phyloP scores from a whole-genome alignment of 2,329 filamentous ascomycete species.

The Fusarium poae region DNA sequence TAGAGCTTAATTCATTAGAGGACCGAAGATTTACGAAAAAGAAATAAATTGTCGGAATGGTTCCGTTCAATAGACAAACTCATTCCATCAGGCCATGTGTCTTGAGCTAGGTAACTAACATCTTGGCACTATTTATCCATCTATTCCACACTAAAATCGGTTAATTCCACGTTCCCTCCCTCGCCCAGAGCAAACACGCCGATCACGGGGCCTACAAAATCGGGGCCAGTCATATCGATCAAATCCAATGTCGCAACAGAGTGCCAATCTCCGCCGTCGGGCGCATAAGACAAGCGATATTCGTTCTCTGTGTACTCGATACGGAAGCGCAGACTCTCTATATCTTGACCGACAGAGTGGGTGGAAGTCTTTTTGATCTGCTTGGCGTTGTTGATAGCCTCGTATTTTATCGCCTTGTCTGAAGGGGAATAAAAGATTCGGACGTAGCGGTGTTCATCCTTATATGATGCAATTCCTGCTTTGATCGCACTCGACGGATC shows the following conservation, averaged over 20 bases:
- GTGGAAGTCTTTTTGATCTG: constrained; percentile 1
- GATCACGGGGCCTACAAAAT: constrained; percentile 29
- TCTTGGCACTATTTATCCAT: constrained; percentile 1
- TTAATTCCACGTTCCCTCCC: background rate
- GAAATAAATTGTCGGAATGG: background rate
- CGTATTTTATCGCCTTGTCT: background rate
- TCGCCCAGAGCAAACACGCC: constrained; percentile 13
- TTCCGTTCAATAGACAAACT: background rate
- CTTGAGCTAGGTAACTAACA: background rate
- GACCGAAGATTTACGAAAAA: background rate
- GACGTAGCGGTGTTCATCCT: constrained; percentile 23
- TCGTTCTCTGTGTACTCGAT: constrained; percentile 18
- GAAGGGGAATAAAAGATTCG: background rate
- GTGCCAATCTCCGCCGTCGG: background rate
- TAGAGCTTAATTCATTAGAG: background rate
- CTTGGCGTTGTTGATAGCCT: constrained; percentile 11
- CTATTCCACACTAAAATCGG: constrained; percentile 19
- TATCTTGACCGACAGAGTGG: background rate
- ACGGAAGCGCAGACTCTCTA: background rate
- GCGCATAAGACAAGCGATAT: constrained; percentile 1
- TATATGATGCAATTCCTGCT: background rate
- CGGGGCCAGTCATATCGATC: constrained; percentile 20
- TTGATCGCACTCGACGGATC: background rate
- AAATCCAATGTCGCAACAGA: constrained; percentile 15
- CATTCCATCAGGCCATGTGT: background rate